Base-by-base conservation (phyloP, 768 basidiomycete species). In the Rhodosporidiobolus sp. region DNA sequence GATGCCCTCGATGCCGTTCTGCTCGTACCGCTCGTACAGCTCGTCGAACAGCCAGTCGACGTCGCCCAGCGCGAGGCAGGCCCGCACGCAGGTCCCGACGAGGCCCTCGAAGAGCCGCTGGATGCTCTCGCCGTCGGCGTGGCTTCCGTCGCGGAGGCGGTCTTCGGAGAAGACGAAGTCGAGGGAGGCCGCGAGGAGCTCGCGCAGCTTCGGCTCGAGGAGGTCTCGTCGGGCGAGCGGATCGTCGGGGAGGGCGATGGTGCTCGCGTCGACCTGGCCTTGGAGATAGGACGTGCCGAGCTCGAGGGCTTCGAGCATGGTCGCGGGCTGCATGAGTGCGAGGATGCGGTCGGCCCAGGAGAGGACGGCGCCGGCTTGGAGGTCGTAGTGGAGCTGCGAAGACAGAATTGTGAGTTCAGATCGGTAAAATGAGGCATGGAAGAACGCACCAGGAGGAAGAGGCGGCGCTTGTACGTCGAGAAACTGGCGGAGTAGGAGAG, bases 311-410 rank as follows among this genome's bases (percentile, higher is more conserved):
- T 85, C 86, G 55, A 98, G 84, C 79, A 97, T 95, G 79, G 97
- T 88, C 22, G 94, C 93, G 17, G 85, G 84, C 78, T 92, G 86
- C 35, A 98, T 93, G 57, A 89, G 86, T 1, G 87, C 84, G 55
- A 99, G 83, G 32, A 98, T 88, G 55, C 89, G 88, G 80, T 99
- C 96, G 10, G 95, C 92, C 96, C 96, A 99, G 2, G 92, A 92
- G 43, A 94, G 83, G 30, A 98, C 83, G 4, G 90, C 91, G 35
- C 93, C 96, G 5, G 90, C 92, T 79, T 86, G 85, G 1, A 97
- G 73, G 59, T 86, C 86, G 67, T 88, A 84, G 63, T 85, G 84
- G 48, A 64, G 64, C 78, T 79, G 67, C 43, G 38, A 46, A 24
- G 19, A 0, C 43, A 24, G 16, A 30, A 22, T 26, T 16, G 11